Percentiles rank a stretch among this genome's conserved stretches.
Conservation (phyloP, 164 flowering plant species). For the Santalum album region DNA sequence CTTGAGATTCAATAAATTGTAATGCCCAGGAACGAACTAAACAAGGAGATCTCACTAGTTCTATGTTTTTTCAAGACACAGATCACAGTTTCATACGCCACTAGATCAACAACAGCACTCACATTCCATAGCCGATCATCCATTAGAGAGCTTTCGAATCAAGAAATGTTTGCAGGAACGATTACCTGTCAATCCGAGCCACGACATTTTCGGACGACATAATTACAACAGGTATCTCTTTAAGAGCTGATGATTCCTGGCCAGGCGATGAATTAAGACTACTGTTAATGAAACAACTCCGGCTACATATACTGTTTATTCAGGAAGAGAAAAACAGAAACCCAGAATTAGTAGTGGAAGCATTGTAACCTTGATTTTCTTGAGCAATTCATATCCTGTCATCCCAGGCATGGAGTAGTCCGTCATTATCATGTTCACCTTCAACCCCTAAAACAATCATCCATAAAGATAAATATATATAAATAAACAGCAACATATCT, state of each 20-base stretch:
- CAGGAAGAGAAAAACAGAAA: background rate
- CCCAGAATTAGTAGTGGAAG: background rate
- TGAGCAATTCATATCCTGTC: constrained; percentile 65
- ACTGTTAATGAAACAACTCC: no score
- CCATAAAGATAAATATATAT: background rate
- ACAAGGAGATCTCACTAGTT: no score
- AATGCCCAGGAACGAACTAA: no score
- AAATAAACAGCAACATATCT: no score
- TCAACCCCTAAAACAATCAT: constrained; percentile 28
- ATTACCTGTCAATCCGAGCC: constrained; percentile 65
- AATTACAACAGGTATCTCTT: constrained; percentile 61
- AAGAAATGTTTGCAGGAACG: background rate
- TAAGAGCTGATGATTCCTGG: constrained; percentile 51
- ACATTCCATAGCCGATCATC: no score
- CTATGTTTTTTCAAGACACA: no score
- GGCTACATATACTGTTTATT: no score
- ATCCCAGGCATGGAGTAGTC: constrained; percentile 78
- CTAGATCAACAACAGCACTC: no score
- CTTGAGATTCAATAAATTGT: no score
- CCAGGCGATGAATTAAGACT: no score
- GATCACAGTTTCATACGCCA: no score
- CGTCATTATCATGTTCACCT: constrained; percentile 59
- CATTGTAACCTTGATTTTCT: constrained; percentile 48
- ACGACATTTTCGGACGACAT: constrained; percentile 68
- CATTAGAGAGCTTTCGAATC: no score